Percentiles rank a stretch among this genome's conserved stretches.
These are phyloP conservation scores for Luzula sylvatica DNA, from an alignment of 176 grass and related monocot species.

Conservation along the genomic window DNA sequence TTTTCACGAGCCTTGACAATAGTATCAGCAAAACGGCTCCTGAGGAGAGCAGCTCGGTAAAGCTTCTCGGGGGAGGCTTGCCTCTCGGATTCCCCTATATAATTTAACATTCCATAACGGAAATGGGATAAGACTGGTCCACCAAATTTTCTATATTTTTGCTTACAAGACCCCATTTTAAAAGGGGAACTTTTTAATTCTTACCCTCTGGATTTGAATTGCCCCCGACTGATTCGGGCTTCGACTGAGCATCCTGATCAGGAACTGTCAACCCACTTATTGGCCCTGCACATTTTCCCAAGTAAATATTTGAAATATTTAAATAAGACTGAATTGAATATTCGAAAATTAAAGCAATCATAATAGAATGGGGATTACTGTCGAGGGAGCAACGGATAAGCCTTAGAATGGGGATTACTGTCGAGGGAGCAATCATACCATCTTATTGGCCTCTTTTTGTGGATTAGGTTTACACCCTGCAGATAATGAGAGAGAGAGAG, in stretches of 20 bases:
- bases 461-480: too few relatives aligned
- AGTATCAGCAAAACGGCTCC: conserved; percentile 68
- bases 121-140: conserved; percentile 57
- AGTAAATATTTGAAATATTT: neutral
- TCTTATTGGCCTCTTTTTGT: too few relatives aligned
- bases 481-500: too few relatives aligned
- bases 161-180: conserved; percentile 33
- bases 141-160: conserved; percentile 24
- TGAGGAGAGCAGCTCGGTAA: conserved; percentile 70
- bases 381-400: conserved; percentile 45
- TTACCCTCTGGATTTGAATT: conserved; percentile 61
- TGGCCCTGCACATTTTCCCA: conserved; percentile 30
- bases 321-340: conserved; percentile 3
- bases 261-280: conserved; percentile 25
- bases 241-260: conserved; percentile 46
- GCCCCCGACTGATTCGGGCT: conserved; percentile 27
- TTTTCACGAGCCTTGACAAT: conserved; percentile 83
- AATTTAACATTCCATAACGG: conserved; percentile 27
- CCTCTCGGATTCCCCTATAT: conserved; percentile 70
- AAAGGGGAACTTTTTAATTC: conserved; percentile 31
- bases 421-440: too few relatives aligned
- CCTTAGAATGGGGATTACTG: too few relatives aligned
- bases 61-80: conserved; percentile 68
- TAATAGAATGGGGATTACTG: conserved; percentile 26
- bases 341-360: neutral